Conservation (phyloP, 441 rosid genomes). For the Gossypium schwendimanii region DNA sequence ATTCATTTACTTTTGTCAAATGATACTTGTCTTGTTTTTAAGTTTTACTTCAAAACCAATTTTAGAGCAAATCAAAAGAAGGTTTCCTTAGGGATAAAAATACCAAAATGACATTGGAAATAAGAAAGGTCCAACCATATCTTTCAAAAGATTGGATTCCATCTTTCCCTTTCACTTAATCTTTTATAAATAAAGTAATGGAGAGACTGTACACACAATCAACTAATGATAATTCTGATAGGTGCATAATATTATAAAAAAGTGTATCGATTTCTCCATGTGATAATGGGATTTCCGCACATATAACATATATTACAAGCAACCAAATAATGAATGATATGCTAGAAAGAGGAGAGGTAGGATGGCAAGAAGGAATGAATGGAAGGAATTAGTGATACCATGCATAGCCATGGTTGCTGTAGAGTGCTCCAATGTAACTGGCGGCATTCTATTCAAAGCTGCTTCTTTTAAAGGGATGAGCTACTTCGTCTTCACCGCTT, state of each 20-base stretch:
- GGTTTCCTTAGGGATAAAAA: no score
- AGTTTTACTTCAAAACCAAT: no score
- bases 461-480: constrained; percentile 14
- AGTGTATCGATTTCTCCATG: no score
- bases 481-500: constrained; percentile 13
- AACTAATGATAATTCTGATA: no score
- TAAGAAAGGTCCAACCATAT: no score
- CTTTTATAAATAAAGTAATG: no score
- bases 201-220: not conserved
- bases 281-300: not conserved
- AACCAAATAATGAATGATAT: not conserved
- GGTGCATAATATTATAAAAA: no score
- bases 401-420: not conserved
- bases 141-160: not conserved
- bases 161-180: not conserved
- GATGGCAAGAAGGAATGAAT: not conserved
- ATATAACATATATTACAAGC: no score
- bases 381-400: not conserved
- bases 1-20: no score
- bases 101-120: no score
- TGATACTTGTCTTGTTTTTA: no score
- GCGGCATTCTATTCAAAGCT: not conserved
- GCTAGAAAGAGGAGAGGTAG: not conserved
- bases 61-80: no score
- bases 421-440: not conserved